These are phyloP conservation scores for Malbranchea zuffiana DNA, from an alignment of 2,329 filamentous ascomycete species.

Conservation along the genomic window DNA sequence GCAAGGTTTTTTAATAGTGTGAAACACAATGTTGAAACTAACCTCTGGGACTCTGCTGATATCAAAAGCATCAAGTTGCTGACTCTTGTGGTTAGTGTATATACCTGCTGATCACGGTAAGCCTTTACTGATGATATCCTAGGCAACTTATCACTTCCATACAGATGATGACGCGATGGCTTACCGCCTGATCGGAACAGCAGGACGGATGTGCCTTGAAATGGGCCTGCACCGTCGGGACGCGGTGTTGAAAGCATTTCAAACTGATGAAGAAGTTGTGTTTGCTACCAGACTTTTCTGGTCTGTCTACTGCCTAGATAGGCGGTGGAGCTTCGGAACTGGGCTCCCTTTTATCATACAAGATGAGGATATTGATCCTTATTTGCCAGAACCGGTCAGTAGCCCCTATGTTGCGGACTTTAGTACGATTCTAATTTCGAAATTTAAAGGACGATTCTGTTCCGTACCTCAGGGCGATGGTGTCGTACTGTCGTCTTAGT, in stretches of 20 bases:
- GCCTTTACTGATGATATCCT: not conserved
- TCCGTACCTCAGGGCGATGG: conserved; percentile 74
- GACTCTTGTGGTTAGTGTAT: conserved; percentile 14
- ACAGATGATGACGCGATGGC: conserved; percentile 75
- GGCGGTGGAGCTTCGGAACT: conserved; percentile 81
- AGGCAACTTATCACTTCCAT: conserved; percentile 72
- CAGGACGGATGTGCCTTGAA: conserved; percentile 66
- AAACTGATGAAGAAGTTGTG: conserved; percentile 56
- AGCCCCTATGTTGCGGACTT: not conserved
- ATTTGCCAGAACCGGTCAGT: conserved; percentile 64
- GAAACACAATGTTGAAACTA: conserved; percentile 57
- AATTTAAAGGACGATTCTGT: conserved; percentile 30
- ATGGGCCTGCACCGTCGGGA: conserved; percentile 73
- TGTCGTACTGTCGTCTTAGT: conserved; percentile 68
- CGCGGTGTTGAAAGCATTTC: conserved; percentile 56
- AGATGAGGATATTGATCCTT: conserved; percentile 73
- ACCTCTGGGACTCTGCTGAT: conserved; percentile 46
- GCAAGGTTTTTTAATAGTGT: conserved; percentile 65
- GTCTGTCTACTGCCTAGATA: conserved; percentile 75
- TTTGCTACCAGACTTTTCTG: conserved; percentile 67
- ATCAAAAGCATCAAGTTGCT: conserved; percentile 50
- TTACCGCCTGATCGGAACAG: conserved; percentile 78
- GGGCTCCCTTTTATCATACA: conserved; percentile 77
- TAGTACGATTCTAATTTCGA: not conserved
- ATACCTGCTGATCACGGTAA: not conserved